Conservation (phyloP, 441 rosid species). For the Macaranga tanarius region DNA sequence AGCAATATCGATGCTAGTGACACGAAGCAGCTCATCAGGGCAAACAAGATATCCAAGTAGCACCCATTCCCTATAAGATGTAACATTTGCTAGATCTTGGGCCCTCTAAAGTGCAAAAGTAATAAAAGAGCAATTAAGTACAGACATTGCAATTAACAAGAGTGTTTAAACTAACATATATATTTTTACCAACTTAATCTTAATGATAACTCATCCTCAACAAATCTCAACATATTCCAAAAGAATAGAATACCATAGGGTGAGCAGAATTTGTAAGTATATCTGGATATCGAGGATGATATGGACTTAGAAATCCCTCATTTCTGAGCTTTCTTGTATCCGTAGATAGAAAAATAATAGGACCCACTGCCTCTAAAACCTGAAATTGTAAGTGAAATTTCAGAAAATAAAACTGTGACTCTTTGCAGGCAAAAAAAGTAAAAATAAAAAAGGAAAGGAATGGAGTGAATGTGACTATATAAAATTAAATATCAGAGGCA, state of each 20-base stretch:
- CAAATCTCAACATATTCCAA: slow-evolving; percentile 14
- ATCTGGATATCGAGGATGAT: slow-evolving; percentile 99
- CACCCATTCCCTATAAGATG: slow-evolving; percentile 98
- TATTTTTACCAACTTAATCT: not conserved
- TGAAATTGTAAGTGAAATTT: slow-evolving; percentile 33
- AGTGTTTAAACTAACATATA: not conserved
- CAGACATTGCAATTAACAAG: not conserved
- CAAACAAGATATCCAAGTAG: slow-evolving; percentile 98
- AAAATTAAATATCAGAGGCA: not conserved
- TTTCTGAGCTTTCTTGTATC: slow-evolving; percentile 98
- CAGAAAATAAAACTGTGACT: slow-evolving; percentile 8
- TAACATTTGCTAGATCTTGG: slow-evolving; percentile 98
- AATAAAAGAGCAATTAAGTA: slow-evolving; percentile 4
- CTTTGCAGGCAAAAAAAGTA: not conserved
- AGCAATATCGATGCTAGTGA: slow-evolving; percentile 98
- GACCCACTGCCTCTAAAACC: slow-evolving; percentile 99
- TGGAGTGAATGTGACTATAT: not conserved
- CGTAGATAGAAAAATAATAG: slow-evolving; percentile 90
- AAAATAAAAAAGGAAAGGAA: not conserved
- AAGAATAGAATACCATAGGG: slow-evolving; percentile 70
- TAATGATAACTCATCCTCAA: not conserved
- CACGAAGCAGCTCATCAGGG: slow-evolving; percentile 99
- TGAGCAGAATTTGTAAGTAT: slow-evolving; percentile 99
- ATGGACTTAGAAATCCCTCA: slow-evolving; percentile 98
- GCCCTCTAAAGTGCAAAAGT: slow-evolving; percentile 71